phyloP scores from a whole-genome alignment of 2,329 filamentous ascomycete genomes.

The Fusarium chuoi region DNA sequence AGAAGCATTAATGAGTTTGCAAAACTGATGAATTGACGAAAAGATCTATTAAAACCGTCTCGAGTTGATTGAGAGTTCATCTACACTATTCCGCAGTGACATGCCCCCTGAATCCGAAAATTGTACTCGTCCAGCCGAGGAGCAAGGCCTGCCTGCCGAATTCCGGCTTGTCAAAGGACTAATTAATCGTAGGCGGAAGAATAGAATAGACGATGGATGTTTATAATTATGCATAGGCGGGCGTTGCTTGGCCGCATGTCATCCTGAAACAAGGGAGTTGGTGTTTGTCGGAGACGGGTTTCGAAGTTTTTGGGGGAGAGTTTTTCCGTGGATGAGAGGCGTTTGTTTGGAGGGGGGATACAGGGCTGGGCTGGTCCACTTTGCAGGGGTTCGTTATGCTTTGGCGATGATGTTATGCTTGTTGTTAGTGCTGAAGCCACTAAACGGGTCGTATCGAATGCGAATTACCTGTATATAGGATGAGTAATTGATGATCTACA shows the following conservation, averaged over 20 bases:
- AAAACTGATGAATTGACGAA: constrained; percentile 13
- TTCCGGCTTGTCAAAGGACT: constrained; percentile 2
- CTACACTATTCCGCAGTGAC: neutral
- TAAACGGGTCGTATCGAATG: neutral
- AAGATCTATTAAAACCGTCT: constrained; percentile 4
- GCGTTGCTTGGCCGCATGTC: neutral
- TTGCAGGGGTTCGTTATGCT: neutral
- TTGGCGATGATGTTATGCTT: constrained; percentile 5
- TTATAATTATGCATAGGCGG: constrained; percentile 11
- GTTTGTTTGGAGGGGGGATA: constrained; percentile 7
- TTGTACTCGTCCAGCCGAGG: neutral
- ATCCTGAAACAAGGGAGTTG: constrained; percentile 31
- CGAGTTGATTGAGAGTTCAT: neutral
- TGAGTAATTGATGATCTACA: neutral
- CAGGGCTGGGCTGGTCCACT: constrained; percentile 14
- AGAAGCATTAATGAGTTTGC: constrained; percentile 3
- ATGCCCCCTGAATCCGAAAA: neutral
- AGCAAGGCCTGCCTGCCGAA: constrained; percentile 1
- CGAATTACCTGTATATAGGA: neutral
- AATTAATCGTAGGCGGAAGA: constrained; percentile 4
- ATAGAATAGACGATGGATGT: neutral
- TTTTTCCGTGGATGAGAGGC: constrained; percentile 35
- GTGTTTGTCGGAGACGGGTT: constrained; percentile 28
- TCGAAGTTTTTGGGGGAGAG: constrained; percentile 23
- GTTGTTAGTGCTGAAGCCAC: neutral